A percentile compares a stretch with the other conserved stretches of the same genome.
Conservation (phyloP, 2,329 filamentous ascomycete genomes). For the Pezicula radicicola region DNA sequence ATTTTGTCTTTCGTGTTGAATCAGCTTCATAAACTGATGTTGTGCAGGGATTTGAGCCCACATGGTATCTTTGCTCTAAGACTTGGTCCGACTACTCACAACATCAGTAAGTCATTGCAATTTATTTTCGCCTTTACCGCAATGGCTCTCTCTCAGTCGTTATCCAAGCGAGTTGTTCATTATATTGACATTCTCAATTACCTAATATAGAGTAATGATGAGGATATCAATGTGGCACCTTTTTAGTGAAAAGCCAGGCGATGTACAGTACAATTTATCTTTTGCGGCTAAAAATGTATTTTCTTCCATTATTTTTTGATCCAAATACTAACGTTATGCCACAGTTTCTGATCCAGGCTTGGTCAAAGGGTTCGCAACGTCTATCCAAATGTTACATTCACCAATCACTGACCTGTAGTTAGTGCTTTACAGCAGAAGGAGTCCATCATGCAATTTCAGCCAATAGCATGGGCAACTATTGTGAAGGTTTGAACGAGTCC, state of each 20-base stretch:
- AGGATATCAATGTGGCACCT: too few species aligned
- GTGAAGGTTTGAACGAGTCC: slow-evolving; percentile 12
- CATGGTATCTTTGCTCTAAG: slow-evolving; percentile 26
- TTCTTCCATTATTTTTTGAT: neutral
- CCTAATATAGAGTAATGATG: too few species aligned
- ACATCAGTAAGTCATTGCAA: slow-evolving; percentile 18
- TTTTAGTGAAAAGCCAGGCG: too few species aligned
- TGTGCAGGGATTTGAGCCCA: slow-evolving; percentile 18
- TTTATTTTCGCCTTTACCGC: neutral
- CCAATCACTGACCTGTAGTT: slow-evolving; percentile 5
- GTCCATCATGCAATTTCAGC: slow-evolving; percentile 14
- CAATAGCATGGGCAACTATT: slow-evolving; percentile 16
- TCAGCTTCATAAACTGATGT: neutral
- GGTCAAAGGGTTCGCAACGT: slow-evolving; percentile 13
- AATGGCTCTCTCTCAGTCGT: neutral
- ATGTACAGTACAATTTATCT: too few species aligned
- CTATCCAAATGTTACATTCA: neutral
- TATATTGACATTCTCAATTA: neutral
- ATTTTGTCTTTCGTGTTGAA: neutral
- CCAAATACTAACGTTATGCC: neutral
- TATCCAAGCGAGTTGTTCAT: neutral
- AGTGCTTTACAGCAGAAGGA: slow-evolving; percentile 22
- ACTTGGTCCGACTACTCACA: slow-evolving; percentile 20
- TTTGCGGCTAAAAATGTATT: neutral
- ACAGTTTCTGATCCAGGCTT: slow-evolving; percentile 21